Evolutionary conservation across 2,329 filamentous ascomycete genomes (phyloP), one percentile per base, ranked within the genome.

Genomic region (Alternaria angustiovoidea): DNA sequence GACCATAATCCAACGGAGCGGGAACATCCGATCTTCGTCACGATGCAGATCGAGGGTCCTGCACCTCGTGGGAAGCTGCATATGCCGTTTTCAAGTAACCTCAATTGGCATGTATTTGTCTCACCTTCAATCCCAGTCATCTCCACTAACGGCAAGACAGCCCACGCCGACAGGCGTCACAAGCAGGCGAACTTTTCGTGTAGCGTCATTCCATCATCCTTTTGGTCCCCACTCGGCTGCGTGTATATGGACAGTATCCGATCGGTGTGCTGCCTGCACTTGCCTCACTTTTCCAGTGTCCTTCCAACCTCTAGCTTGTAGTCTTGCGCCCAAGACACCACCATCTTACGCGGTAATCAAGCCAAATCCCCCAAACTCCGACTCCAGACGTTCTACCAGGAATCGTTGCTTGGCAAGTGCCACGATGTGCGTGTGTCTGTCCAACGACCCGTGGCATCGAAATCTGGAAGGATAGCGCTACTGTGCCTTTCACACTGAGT

Each of bases 361-460:
- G 42, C 56, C 56, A 59, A 54, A 54, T 30, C 56, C 56, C 26
- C 18, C 18, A 30, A 47, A 48, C 5, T 36, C 42, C 42, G 56
- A n/a, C 14, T 22, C n/a, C 14, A 9, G 46, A 30, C 30, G 22
- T 36, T 30, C 46, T 26, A 14, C 36, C 32, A 20, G 46, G 22
- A 36, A 7, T 22, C 5, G 9, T 36, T 36, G 5, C 30, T 49
- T 38, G 20, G 14, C 32, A 36, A n/a, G n/a, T 36, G 24, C 30
- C 32, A 49, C 46, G 32, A 38, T 49, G 20, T 20, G 20, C 12
- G 30, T 34, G n/a, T 34, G 11, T 49, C 20, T 32, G 34, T 53
- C 43, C 7, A 28, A 44, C 51, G 7, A 53, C 7, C 39, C 39
- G 38, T 32, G 20, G 28, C 20, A 53, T 53, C 39, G 28, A 32